phyloP scores from a whole-genome alignment of 2,329 filamentous ascomycete genomes.

The Botrytis hyacinthi region DNA sequence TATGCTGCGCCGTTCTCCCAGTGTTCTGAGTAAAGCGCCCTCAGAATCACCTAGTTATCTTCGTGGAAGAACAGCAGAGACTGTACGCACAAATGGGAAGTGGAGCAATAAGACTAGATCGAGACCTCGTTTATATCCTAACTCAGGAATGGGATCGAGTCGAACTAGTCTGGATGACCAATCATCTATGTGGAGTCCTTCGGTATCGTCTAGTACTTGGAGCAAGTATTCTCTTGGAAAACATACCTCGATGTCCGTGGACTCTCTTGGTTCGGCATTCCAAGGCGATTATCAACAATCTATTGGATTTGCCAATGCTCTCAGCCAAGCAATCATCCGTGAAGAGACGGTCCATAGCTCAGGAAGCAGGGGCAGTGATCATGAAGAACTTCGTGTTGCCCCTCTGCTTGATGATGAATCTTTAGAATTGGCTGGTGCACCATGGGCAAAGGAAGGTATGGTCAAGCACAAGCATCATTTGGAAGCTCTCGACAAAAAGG shows the following conservation, averaged over 20 bases:
- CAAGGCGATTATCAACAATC: slow-evolving; percentile 88
- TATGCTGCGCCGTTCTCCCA: slow-evolving; percentile 81
- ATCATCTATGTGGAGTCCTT: slow-evolving; percentile 85
- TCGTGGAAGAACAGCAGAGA: slow-evolving; percentile 67
- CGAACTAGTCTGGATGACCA: slow-evolving; percentile 92
- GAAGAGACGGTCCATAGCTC: slow-evolving; percentile 66
- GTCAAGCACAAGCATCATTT: slow-evolving; percentile 96
- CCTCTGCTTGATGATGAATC: slow-evolving; percentile 88
- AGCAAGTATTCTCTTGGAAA: slow-evolving; percentile 91
- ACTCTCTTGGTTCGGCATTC: slow-evolving; percentile 78
- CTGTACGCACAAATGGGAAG: slow-evolving; percentile 47
- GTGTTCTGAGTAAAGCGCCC: slow-evolving; percentile 87
- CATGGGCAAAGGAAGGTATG: slow-evolving; percentile 97
- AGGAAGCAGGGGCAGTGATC: slow-evolving; percentile 37
- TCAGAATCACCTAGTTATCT: slow-evolving; percentile 73
- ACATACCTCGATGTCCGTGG: slow-evolving; percentile 86
- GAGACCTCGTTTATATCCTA: slow-evolving; percentile 70
- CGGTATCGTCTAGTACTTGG: slow-evolving; percentile 81
- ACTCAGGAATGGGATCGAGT: slow-evolving; percentile 82
- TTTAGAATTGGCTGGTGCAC: slow-evolving; percentile 86
- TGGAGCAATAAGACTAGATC: slow-evolving; percentile 88
- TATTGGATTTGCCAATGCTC: slow-evolving; percentile 93
- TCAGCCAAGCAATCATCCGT: slow-evolving; percentile 94
- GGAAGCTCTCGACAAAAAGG: slow-evolving; percentile 84
- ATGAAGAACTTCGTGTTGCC: slow-evolving; percentile 45